These are phyloP conservation scores for Aspergillus nanangensis DNA, from an alignment of 495 filamentous ascomycete species.

Conservation along the genomic window DNA sequence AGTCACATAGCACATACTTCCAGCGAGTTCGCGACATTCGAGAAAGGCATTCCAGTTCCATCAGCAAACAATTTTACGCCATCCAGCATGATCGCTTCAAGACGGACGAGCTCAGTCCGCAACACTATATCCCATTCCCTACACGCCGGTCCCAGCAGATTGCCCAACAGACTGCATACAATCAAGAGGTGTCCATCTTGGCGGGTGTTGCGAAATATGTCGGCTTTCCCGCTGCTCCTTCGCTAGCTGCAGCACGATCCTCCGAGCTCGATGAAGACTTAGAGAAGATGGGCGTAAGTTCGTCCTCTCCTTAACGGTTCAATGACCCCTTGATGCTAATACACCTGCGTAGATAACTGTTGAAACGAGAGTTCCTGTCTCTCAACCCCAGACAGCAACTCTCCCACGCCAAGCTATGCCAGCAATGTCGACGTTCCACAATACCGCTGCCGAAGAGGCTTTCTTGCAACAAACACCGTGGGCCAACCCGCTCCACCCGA, in stretches of 20 bases:
- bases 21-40: constrained; percentile 77
- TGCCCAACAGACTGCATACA: constrained; percentile 78
- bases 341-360: constrained; percentile 30
- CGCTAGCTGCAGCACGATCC: constrained; percentile 63
- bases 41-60: constrained; percentile 69
- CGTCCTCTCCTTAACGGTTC: background rate
- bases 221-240: constrained; percentile 92
- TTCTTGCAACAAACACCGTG: constrained; percentile 81
- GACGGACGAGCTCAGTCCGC: constrained; percentile 73
- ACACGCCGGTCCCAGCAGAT: constrained; percentile 67
- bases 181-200: constrained; percentile 86
- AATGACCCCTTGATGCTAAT: constrained; percentile 7
- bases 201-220: constrained; percentile 89
- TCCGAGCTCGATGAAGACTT: constrained; percentile 81
- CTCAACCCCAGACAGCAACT: constrained; percentile 16
- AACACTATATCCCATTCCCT: constrained; percentile 72
- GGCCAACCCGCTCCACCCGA: constrained; percentile 84
- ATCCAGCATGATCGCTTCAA: constrained; percentile 88
- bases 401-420: constrained; percentile 30
- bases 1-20: constrained; percentile 81
- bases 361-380: constrained; percentile 24
- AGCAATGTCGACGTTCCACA: constrained; percentile 35
- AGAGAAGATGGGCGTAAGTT: constrained; percentile 82
- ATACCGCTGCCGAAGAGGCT: constrained; percentile 67
- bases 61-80: constrained; percentile 83